These are phyloP conservation scores for Dentipellis sp. DNA, from an alignment of 768 basidiomycete species.

Conservation along the genomic window DNA sequence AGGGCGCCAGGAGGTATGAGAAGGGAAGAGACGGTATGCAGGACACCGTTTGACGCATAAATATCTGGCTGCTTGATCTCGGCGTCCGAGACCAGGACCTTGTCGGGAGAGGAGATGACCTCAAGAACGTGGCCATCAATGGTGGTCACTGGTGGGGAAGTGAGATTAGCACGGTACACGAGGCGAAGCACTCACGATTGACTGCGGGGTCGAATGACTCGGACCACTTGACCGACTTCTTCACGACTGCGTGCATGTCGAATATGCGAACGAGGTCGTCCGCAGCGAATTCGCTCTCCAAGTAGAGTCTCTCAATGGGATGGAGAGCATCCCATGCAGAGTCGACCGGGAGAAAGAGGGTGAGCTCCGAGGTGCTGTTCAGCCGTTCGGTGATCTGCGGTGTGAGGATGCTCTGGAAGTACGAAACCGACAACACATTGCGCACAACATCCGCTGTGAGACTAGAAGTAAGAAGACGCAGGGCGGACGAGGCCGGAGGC, in stretches of 20 bases:
- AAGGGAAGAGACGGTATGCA: slow-evolving; percentile 82
- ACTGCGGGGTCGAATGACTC: slow-evolving; percentile 45
- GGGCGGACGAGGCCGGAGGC: slow-evolving; percentile 3
- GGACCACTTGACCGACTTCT: slow-evolving; percentile 54
- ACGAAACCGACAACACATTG: slow-evolving; percentile 53
- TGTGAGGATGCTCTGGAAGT: slow-evolving; percentile 66
- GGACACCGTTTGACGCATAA: slow-evolving; percentile 89
- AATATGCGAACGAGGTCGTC: slow-evolving; percentile 74
- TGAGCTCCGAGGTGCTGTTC: slow-evolving; percentile 62
- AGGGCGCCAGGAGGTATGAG: slow-evolving; percentile 71
- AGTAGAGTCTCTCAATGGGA: slow-evolving; percentile 71
- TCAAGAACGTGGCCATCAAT: slow-evolving; percentile 59
- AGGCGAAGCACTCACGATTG: slow-evolving; percentile 38
- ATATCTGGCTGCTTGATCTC: slow-evolving; percentile 69
- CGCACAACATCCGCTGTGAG: slow-evolving; percentile 49
- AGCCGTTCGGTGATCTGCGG: slow-evolving; percentile 46
- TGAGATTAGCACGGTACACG: slow-evolving; percentile 4
- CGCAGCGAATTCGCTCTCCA: slow-evolving; percentile 80
- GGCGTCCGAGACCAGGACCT: slow-evolving; percentile 47
- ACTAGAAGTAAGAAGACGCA: neutral
- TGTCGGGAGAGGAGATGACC: slow-evolving; percentile 43
- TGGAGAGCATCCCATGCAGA: slow-evolving; percentile 76
- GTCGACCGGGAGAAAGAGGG: slow-evolving; percentile 84
- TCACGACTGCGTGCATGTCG: slow-evolving; percentile 63
- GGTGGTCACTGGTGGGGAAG: slow-evolving; percentile 48